phyloP scores from a whole-genome alignment of 2,329 filamentous ascomycete genomes.

The Colletotrichum trifolii region DNA sequence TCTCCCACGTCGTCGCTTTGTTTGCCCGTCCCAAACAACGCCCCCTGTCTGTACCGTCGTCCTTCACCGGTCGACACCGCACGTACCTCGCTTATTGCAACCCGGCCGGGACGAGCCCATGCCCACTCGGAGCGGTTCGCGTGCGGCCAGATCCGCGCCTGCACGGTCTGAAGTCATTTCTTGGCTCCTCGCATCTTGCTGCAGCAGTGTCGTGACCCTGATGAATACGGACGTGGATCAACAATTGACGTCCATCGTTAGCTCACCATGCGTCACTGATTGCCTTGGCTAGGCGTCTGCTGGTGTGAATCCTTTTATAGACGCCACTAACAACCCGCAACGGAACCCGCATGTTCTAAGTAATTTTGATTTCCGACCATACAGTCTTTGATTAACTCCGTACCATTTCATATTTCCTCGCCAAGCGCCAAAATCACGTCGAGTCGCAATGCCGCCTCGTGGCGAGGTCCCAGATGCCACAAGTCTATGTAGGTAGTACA shows the following conservation, averaged over 20 bases:
- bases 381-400: conserved; percentile 21
- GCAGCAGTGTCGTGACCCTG: too few species aligned
- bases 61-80: neutral
- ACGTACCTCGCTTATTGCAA: conserved; percentile 3
- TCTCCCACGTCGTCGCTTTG: too few species aligned
- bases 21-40: too few species aligned
- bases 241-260: too few species aligned
- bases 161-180: conserved; percentile 14
- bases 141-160: conserved; percentile 23
- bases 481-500: conserved; percentile 12
- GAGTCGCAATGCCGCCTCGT: conserved; percentile 17
- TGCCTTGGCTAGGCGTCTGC: too few species aligned
- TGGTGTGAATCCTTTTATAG: neutral
- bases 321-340: too few species aligned
- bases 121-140: conserved; percentile 9
- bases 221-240: neutral
- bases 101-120: neutral
- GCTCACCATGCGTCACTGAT: too few species aligned
- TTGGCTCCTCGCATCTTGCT: neutral
- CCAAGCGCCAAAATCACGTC: conserved; percentile 29
- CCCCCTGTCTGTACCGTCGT: neutral
- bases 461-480: conserved; percentile 11
- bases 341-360: neutral
- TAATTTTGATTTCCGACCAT: conserved; percentile 11
- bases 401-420: conserved; percentile 14